Percentiles rank a stretch among this genome's conserved stretches.
These are phyloP conservation scores for Geranium incanum DNA, from an alignment of 441 rosid species.

Conservation along the genomic window DNA sequence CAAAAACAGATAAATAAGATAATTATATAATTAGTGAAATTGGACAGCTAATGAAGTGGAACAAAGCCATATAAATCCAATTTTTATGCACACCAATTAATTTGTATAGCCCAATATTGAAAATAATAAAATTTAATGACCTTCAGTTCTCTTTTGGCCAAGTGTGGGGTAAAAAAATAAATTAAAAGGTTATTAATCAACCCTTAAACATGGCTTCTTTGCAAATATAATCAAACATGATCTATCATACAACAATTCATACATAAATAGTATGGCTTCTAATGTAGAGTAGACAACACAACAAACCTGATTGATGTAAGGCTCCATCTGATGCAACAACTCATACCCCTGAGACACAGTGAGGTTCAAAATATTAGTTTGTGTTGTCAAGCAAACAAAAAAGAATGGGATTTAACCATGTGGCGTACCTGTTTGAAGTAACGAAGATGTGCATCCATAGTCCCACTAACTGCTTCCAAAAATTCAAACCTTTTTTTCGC, in stretches of 20 bases:
- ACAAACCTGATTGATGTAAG: slow-evolving; percentile 72
- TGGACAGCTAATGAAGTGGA: not conserved
- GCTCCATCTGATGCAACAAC: slow-evolving; percentile 83
- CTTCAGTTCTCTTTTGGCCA: not conserved
- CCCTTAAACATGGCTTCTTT: not conserved
- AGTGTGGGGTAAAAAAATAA: no score
- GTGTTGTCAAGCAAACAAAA: slow-evolving; percentile 8
- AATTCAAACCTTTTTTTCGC: slow-evolving; percentile 86
- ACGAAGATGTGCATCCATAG: slow-evolving; percentile 88
- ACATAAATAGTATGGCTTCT: not conserved
- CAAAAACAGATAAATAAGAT: not conserved
- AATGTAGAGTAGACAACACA: slow-evolving; percentile 10
- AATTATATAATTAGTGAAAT: no score
- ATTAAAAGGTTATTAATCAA: not conserved
- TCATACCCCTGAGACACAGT: slow-evolving; percentile 63
- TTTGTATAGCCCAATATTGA: not conserved
- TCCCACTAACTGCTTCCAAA: slow-evolving; percentile 85
- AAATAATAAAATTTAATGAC: not conserved
- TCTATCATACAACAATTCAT: not conserved
- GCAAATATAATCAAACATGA: not conserved
- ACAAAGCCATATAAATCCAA: not conserved
- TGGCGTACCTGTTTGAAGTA: slow-evolving; percentile 79
- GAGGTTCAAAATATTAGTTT: slow-evolving; percentile 17
- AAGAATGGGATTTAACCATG: slow-evolving; percentile 12
- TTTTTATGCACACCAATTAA: not conserved